These are phyloP conservation scores for Acrodontium crateriforme DNA, from an alignment of 2,329 filamentous ascomycete species.

Conservation along the genomic window DNA sequence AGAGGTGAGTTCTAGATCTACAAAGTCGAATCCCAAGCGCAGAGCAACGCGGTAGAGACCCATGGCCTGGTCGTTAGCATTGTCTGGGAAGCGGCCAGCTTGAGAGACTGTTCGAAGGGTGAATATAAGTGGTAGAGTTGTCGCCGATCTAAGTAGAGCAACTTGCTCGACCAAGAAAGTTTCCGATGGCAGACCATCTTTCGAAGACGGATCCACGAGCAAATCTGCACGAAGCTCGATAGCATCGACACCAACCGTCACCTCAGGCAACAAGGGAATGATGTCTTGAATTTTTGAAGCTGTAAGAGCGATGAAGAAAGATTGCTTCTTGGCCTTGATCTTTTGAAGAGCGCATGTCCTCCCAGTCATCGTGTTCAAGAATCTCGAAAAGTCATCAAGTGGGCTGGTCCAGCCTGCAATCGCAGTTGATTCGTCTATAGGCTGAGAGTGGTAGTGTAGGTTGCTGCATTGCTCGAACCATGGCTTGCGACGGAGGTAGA, in stretches of 20 bases:
- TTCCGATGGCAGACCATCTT: conserved; percentile 43
- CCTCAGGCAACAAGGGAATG: conserved; percentile 51
- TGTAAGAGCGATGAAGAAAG: conserved; percentile 88
- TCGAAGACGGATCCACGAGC: conserved; percentile 54
- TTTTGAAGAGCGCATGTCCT: conserved; percentile 38
- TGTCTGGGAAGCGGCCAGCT: conserved; percentile 76
- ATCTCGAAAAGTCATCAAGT: conserved; percentile 53
- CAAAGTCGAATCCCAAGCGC: conserved; percentile 75
- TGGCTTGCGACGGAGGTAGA: conserved; percentile 76
- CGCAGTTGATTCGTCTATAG: conserved; percentile 29
- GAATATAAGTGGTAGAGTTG: conserved; percentile 74
- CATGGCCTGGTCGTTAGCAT: conserved; percentile 47
- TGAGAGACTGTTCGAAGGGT: conserved; percentile 77
- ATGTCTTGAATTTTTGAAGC: conserved; percentile 57
- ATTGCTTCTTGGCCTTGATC: conserved; percentile 52
- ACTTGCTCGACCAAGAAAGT: conserved; percentile 76
- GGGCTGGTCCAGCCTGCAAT: conserved; percentile 21
- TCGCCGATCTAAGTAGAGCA: conserved; percentile 58
- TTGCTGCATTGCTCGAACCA: conserved; percentile 94
- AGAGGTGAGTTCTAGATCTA: conserved; percentile 84
- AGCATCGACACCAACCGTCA: conserved; percentile 76
- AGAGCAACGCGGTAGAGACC: conserved; percentile 66
- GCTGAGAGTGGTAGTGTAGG: conserved; percentile 79
- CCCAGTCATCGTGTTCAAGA: conserved; percentile 57
- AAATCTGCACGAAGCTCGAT: conserved; percentile 91